A percentile compares a stretch with the other conserved stretches of the same genome.
These are phyloP conservation scores for Metahyphopichia silvanorum DNA, from an alignment of 805 yeast genomes.

Conservation along the genomic window DNA sequence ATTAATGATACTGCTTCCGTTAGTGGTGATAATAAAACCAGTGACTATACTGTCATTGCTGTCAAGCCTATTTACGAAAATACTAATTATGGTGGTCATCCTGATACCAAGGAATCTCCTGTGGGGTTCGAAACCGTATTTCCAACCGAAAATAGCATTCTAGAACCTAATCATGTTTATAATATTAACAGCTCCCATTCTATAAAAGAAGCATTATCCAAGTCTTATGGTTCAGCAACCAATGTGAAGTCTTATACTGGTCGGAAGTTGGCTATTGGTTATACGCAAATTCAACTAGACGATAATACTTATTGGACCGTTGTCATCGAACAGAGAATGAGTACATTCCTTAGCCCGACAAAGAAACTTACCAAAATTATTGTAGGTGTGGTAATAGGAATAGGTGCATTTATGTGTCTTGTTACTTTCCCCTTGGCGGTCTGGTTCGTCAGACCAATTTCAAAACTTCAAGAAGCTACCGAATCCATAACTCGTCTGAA, in stretches of 20 bases:
- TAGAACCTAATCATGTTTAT: constrained; percentile 20
- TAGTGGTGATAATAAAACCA: constrained; percentile 1
- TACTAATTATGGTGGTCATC: constrained; percentile 26
- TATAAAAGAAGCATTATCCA: constrained; percentile 24
- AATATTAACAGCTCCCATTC: constrained; percentile 24
- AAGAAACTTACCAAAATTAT: constrained; percentile 62
- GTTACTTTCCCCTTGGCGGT: constrained; percentile 83
- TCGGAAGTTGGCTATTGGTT: constrained; percentile 32
- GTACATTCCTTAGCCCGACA: constrained; percentile 61
- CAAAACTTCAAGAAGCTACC: constrained; percentile 76
- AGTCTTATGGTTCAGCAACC: constrained; percentile 25
- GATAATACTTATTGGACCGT: constrained; percentile 62
- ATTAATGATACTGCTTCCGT: constrained; percentile 17
- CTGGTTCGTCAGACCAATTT: constrained; percentile 80
- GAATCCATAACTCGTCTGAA: constrained; percentile 58
- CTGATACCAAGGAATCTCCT: constrained; percentile 35
- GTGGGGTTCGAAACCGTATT: constrained; percentile 43
- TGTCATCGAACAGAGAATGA: constrained; percentile 59
- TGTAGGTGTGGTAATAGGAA: constrained; percentile 73
- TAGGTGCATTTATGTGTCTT: constrained; percentile 69
- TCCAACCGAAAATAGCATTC: constrained; percentile 13
- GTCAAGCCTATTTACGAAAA: constrained; percentile 29
- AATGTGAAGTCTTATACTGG: constrained; percentile 19
- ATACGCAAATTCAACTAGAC: constrained; percentile 24
- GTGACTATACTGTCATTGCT: constrained; percentile 30